A percentile compares a stretch with the other conserved stretches of the same genome.
Evolutionary conservation across 2,329 filamentous ascomycete species (phyloP).

Genomic region (Ceratocystis albifundus): DNA sequence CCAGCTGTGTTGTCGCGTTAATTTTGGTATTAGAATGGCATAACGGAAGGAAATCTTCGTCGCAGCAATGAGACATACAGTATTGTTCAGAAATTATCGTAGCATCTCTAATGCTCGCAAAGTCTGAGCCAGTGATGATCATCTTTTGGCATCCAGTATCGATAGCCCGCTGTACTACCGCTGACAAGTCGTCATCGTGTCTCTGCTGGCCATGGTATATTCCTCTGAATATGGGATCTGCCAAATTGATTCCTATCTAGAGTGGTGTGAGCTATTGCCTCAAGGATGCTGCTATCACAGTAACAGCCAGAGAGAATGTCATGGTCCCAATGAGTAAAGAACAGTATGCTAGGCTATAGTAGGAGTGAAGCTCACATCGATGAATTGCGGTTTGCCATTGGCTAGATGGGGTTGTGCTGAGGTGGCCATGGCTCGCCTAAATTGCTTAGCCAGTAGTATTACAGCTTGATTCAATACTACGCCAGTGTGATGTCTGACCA

Average conservation of each 20-base stretch:
- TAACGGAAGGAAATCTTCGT: not conserved
- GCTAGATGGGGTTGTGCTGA: slow-evolving; percentile 12
- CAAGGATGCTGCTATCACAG: not conserved
- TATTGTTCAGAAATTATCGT: slow-evolving; percentile 61
- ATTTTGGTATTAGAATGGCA: not conserved
- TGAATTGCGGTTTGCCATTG: slow-evolving; percentile 39
- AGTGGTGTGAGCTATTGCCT: not conserved
- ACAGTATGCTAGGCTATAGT: too few species aligned
- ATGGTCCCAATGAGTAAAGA: too few species aligned
- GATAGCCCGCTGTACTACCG: slow-evolving; percentile 65
- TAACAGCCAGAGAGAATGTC: too few species aligned
- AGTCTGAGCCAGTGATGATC: slow-evolving; percentile 84
- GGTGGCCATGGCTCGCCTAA: not conserved
- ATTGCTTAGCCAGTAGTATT: not conserved
- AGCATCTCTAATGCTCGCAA: slow-evolving; percentile 64
- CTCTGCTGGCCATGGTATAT: slow-evolving; percentile 66
- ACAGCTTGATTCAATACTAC: not conserved
- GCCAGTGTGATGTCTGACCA: not conserved
- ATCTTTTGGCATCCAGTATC: slow-evolving; percentile 76
- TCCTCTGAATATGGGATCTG: slow-evolving; percentile 81
- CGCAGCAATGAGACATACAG: slow-evolving; percentile 37
- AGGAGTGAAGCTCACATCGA: slow-evolving; percentile 42
- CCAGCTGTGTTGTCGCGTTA: slow-evolving; percentile 43
- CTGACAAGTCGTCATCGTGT: slow-evolving; percentile 61
- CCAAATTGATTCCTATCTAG: slow-evolving; percentile 87